Evolutionary conservation across 768 basidiomycete genomes (phyloP).

Genomic region (Sistotremastrum suecicum): DNA sequence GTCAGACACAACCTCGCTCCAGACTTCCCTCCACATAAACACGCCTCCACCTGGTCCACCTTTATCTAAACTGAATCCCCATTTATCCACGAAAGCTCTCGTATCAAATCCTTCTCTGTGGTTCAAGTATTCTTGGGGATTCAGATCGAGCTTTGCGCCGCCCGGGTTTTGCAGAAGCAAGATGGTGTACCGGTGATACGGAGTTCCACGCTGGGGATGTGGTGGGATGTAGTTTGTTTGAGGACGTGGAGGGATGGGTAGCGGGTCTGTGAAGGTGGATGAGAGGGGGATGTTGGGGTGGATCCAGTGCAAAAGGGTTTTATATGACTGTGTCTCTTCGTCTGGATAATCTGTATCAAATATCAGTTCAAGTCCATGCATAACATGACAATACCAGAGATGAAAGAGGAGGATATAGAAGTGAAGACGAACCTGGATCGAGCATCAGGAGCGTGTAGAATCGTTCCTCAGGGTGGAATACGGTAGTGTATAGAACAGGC

Average conservation of each 20-base stretch:
- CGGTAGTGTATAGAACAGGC: slow-evolving; percentile 55
- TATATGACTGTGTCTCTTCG: slow-evolving; percentile 45
- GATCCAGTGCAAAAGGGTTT: slow-evolving; percentile 74
- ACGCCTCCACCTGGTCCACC: slow-evolving; percentile 49
- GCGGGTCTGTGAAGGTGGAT: slow-evolving; percentile 28
- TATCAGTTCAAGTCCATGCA: background rate
- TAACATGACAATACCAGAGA: slow-evolving; percentile 2
- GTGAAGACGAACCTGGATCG: slow-evolving; percentile 52
- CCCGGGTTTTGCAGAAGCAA: slow-evolving; percentile 62
- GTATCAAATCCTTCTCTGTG: slow-evolving; percentile 40
- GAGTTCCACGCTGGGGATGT: slow-evolving; percentile 79
- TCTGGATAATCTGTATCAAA: slow-evolving; percentile 62
- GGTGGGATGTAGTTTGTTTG: slow-evolving; percentile 80
- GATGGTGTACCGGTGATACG: slow-evolving; percentile 79
- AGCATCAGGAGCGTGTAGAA: slow-evolving; percentile 83
- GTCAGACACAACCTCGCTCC: slow-evolving; percentile 49
- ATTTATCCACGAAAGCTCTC: slow-evolving; percentile 42
- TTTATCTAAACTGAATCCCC: slow-evolving; percentile 30
- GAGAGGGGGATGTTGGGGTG: slow-evolving; percentile 75
- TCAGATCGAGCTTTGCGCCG: slow-evolving; percentile 28
- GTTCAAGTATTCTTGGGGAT: slow-evolving; percentile 23
- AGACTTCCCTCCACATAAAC: slow-evolving; percentile 75
- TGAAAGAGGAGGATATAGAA: background rate
- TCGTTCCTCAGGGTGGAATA: slow-evolving; percentile 69
- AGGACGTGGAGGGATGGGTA: slow-evolving; percentile 28